A percentile compares a stretch with the other conserved stretches of the same genome.
Conservation (phyloP, 257 asterid species). For the Galeopsis tetrahit region DNA sequence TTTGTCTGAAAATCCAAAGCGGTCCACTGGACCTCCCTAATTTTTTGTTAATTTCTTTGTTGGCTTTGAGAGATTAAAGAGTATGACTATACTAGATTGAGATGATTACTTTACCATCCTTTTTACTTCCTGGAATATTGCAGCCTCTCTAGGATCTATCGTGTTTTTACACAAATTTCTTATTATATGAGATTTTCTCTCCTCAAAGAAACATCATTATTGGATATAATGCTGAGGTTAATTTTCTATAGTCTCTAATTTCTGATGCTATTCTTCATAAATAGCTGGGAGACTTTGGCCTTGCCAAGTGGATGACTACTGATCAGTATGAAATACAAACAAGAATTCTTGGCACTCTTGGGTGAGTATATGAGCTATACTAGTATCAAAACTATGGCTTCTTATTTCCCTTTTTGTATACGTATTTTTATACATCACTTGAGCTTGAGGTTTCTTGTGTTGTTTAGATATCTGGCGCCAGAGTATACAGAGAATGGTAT, state of each 20-base stretch:
- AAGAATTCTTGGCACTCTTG: constrained; percentile 71
- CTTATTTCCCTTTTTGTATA: constrained; percentile 8
- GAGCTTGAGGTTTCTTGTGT: constrained; percentile 22
- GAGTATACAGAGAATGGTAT: constrained; percentile 78
- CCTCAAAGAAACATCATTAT: neutral
- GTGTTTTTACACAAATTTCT: neutral
- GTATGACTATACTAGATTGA: neutral
- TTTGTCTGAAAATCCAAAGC: neutral
- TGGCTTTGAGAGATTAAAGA: neutral
- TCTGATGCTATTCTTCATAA: constrained; percentile 20
- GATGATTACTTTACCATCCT: neutral
- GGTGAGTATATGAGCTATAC: constrained; percentile 48
- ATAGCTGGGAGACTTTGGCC: constrained; percentile 85
- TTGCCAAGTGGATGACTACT: constrained; percentile 72
- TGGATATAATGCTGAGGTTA: constrained; percentile 22
- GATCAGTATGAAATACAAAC: constrained; percentile 51
- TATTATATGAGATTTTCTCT: neutral
- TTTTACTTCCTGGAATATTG: neutral
- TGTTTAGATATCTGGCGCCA: constrained; percentile 78
- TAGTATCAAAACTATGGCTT: constrained; percentile 7
- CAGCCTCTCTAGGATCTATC: neutral
- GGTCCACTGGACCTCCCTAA: neutral
- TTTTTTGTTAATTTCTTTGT: too few relatives aligned
- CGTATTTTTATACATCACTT: constrained; percentile 6
- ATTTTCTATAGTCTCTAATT: constrained; percentile 17